Percentiles rank a stretch among this genome's conserved stretches.
Conservation (phyloP, 257 asterid species). For the Linaria vulgaris region DNA sequence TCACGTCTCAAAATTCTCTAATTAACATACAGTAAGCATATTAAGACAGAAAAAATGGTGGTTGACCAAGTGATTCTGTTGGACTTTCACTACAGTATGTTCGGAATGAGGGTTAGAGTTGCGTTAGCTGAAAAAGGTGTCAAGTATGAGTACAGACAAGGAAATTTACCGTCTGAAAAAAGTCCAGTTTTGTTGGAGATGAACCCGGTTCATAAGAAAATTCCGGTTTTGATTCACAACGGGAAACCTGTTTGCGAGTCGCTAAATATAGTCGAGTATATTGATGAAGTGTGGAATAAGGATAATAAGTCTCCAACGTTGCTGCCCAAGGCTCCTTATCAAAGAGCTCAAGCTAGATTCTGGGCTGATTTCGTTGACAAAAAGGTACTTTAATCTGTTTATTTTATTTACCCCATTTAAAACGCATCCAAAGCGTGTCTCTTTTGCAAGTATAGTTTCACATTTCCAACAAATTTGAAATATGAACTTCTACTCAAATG, state of each 20-base stretch:
- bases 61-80: constrained; percentile 34
- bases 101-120: constrained; percentile 44
- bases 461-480: too few species aligned
- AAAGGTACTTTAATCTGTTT: constrained; percentile 15
- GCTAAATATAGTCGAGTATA: constrained; percentile 13
- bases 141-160: constrained; percentile 39
- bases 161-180: constrained; percentile 27
- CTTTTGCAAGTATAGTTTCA: too few species aligned
- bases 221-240: constrained; percentile 43
- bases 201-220: constrained; percentile 49
- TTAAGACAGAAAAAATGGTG: constrained; percentile 14
- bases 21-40: background rate
- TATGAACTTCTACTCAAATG: too few species aligned
- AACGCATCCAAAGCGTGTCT: too few species aligned
- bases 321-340: constrained; percentile 25
- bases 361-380: constrained; percentile 25
- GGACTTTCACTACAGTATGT: constrained; percentile 34
- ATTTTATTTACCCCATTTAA: too few species aligned
- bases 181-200: constrained; percentile 25
- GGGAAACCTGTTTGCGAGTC: constrained; percentile 27
- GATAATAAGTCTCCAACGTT: constrained; percentile 16
- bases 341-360: constrained; percentile 20
- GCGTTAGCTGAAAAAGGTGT: constrained; percentile 52
- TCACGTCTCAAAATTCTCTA: background rate
- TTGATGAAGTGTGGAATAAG: constrained; percentile 25